phyloP scores from a whole-genome alignment of 1,284 basidiomycete species.

The Mycena sp. region DNA sequence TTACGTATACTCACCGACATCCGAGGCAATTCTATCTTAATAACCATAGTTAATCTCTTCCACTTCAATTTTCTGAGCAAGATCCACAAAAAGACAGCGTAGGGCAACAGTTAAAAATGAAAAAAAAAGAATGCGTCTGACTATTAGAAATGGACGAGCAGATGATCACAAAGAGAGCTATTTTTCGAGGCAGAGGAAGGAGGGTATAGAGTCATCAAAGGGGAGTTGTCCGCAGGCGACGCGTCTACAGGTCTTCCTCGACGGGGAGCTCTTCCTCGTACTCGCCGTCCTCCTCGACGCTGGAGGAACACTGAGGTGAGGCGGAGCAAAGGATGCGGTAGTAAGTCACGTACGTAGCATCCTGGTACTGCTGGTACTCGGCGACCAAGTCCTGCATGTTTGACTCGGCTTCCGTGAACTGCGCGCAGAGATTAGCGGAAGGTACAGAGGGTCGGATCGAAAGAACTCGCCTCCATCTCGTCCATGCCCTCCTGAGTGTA shows the following conservation, averaged over 20 bases:
- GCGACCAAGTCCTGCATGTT: slow-evolving; percentile 97
- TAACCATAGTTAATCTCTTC: no score
- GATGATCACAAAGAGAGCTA: background rate
- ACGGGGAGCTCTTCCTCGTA: slow-evolving; percentile 59
- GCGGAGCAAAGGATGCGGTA: background rate
- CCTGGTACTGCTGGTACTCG: slow-evolving; percentile 97
- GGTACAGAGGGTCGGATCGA: no score
- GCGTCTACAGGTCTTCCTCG: slow-evolving; percentile 32
- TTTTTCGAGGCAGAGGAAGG: slow-evolving; percentile 13
- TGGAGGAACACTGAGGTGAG: slow-evolving; percentile 50
- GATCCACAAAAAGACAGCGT: slow-evolving; percentile 18
- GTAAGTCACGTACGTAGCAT: slow-evolving; percentile 78
- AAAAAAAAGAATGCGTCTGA: slow-evolving; percentile 8
- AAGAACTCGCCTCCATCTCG: slow-evolving; percentile 85
- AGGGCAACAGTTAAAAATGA: background rate
- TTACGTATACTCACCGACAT: no score
- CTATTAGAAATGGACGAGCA: slow-evolving; percentile 14
- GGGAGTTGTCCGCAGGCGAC: background rate
- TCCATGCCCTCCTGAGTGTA: slow-evolving; percentile 99
- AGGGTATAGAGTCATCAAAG: slow-evolving; percentile 15
- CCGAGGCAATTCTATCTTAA: no score
- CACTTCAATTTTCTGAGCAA: slow-evolving; percentile 8
- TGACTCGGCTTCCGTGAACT: slow-evolving; percentile 95
- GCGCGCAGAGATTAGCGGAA: no score
- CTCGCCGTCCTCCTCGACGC: slow-evolving; percentile 27